A percentile compares a stretch with the other conserved stretches of the same genome.
phyloP scores from a whole-genome alignment of 805 yeast species.

The Priceomyces castillae region DNA sequence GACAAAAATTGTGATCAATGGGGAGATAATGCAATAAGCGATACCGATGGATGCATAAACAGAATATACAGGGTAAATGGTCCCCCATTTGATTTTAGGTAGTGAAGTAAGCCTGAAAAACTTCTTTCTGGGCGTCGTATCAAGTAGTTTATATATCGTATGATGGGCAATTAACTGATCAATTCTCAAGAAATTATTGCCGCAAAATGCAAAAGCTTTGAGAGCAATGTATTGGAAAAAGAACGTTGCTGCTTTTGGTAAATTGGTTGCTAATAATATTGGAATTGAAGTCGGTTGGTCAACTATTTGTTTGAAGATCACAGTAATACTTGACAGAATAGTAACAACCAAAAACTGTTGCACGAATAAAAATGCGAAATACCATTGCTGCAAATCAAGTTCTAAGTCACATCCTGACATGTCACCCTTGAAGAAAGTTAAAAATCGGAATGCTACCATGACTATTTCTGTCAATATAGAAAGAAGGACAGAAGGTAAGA shows the following conservation, averaged over 20 bases:
- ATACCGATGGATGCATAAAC: constrained; percentile 76
- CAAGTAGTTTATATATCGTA: constrained; percentile 35
- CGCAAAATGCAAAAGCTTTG: constrained; percentile 74
- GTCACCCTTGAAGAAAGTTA: constrained; percentile 56
- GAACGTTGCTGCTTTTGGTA: constrained; percentile 85
- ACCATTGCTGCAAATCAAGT: constrained; percentile 71
- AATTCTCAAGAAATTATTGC: constrained; percentile 64
- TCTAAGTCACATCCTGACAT: constrained; percentile 64
- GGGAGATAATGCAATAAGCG: constrained; percentile 76
- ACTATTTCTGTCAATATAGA: constrained; percentile 62
- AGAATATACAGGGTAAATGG: constrained; percentile 71
- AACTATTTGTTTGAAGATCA: constrained; percentile 57
- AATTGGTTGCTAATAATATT: constrained; percentile 65
- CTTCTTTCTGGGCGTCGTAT: constrained; percentile 60
- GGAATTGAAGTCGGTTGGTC: constrained; percentile 74
- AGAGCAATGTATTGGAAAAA: constrained; percentile 75
- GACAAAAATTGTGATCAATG: constrained; percentile 64
- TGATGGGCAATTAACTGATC: constrained; percentile 45
- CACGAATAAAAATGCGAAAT: constrained; percentile 73
- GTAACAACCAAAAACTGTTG: constrained; percentile 85
- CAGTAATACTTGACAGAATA: constrained; percentile 73
- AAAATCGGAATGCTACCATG: constrained; percentile 52
- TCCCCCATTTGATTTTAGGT: constrained; percentile 68
- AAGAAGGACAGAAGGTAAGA: constrained; percentile 67
- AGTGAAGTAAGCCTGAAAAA: constrained; percentile 44